Evolutionary conservation across 1,284 basidiomycete species (phyloP).

Genomic region (Cutaneotrichosporon mucoides): DNA sequence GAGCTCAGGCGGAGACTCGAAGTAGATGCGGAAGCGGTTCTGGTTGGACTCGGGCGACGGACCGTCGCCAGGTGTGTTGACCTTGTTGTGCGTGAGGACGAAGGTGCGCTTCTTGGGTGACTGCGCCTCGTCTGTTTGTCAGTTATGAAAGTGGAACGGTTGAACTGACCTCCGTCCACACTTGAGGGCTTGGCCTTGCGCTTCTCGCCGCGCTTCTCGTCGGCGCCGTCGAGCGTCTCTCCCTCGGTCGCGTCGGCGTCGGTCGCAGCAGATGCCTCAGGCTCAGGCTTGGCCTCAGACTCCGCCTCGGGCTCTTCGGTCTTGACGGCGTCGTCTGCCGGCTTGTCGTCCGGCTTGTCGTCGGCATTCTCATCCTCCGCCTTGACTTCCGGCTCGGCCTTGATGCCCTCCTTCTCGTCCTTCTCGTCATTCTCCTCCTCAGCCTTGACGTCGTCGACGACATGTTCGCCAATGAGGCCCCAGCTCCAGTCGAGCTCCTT

Average conservation of each 20-base stretch:
- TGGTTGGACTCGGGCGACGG: slow-evolving; percentile 36
- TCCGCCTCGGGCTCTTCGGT: not conserved
- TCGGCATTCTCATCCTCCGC: slow-evolving; percentile 16
- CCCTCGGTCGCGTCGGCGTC: slow-evolving; percentile 18
- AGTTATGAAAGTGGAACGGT: not conserved
- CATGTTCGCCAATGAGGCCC: slow-evolving; percentile 40
- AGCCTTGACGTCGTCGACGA: slow-evolving; percentile 19
- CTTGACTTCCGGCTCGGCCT: slow-evolving; percentile 22
- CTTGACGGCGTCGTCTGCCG: slow-evolving; percentile 9
- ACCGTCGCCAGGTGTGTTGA: slow-evolving; percentile 22
- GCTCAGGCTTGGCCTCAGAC: slow-evolving; percentile 9
- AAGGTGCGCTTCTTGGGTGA: slow-evolving; percentile 43
- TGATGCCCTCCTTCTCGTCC: slow-evolving; percentile 16
- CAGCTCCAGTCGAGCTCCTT: slow-evolving; percentile 51
- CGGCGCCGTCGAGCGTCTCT: slow-evolving; percentile 13
- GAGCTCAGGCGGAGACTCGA: slow-evolving; percentile 49
- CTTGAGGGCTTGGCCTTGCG: slow-evolving; percentile 45
- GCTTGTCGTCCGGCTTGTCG: slow-evolving; percentile 18
- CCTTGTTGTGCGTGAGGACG: slow-evolving; percentile 40
- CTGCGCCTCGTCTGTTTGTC: slow-evolving; percentile 16
- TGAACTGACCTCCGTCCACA: slow-evolving; percentile 41
- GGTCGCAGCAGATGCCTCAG: not conserved
- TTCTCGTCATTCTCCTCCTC: slow-evolving; percentile 16
- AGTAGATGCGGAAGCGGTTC: slow-evolving; percentile 51
- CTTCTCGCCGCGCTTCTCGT: slow-evolving; percentile 43